Conservation (phyloP, 306 rosid species). For the Citrullus amarus region DNA sequence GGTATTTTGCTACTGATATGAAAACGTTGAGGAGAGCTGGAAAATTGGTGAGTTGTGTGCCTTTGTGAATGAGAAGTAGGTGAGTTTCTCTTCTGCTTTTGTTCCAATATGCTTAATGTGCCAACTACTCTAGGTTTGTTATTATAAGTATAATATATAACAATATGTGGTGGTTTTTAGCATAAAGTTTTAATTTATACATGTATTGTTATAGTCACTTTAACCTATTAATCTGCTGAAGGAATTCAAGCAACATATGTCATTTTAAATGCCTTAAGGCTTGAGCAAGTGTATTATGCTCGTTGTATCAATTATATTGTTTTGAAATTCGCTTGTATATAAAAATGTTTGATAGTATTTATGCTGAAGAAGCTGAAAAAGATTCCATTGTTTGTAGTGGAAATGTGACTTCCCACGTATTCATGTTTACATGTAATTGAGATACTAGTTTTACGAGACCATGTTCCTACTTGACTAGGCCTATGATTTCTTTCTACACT, state of each 20-base stretch:
- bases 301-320: neutral
- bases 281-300: neutral
- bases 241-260: neutral
- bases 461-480: no score
- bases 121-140: no score
- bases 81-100: no score
- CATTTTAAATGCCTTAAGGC: neutral
- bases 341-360: neutral
- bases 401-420: neutral
- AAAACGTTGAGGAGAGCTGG: conserved; percentile 83
- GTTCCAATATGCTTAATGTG: no score
- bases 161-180: neutral
- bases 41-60: conserved; percentile 50
- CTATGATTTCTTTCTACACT: no score
- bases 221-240: neutral
- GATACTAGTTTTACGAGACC: neutral
- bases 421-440: neutral
- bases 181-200: neutral
- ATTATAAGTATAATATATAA: neutral
- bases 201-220: neutral
- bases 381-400: neutral
- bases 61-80: no score
- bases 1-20: conserved; percentile 55
- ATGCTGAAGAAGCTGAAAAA: neutral
- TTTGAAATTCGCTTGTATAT: neutral